Evolutionary conservation across 2,329 filamentous ascomycete species (phyloP).

Genomic region (Hansfordia pulvinata): DNA sequence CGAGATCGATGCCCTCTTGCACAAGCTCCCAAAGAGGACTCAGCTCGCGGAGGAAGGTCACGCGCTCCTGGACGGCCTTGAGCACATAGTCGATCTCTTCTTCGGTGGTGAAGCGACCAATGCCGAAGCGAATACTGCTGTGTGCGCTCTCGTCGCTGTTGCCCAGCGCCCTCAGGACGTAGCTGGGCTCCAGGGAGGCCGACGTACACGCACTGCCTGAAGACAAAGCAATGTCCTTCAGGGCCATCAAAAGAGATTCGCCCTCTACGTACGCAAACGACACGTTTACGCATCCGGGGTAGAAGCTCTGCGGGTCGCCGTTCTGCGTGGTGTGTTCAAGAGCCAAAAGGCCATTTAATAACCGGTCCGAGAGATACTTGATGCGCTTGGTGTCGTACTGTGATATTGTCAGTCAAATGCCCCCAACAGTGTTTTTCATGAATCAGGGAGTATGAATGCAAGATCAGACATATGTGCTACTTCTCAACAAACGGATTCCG

Average conservation of each 20-base stretch:
- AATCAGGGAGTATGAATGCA: constrained; percentile 7
- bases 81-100: constrained; percentile 94
- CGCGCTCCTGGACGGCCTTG: constrained; percentile 81
- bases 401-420: constrained; percentile 10
- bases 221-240: constrained; percentile 95
- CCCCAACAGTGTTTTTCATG: not conserved
- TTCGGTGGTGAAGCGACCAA: constrained; percentile 92
- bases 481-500: constrained; percentile 42
- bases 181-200: constrained; percentile 89
- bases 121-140: constrained; percentile 94
- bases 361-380: constrained; percentile 65
- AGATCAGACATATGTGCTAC: constrained; percentile 55
- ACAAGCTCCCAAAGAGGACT: constrained; percentile 96
- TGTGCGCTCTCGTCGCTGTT: constrained; percentile 97
- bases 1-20: constrained; percentile 88
- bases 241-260: constrained; percentile 92
- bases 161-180: constrained; percentile 84
- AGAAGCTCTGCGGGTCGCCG: constrained; percentile 70
- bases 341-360: constrained; percentile 68
- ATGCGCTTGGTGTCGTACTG: constrained; percentile 90
- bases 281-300: constrained; percentile 94
- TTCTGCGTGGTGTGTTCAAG: constrained; percentile 92
- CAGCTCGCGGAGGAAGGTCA: constrained; percentile 84
- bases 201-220: constrained; percentile 96
- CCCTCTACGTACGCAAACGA: constrained; percentile 98